These are phyloP conservation scores for Brasilioporus rufonigricans DNA, from an alignment of 768 basidiomycete genomes.

Conservation along the genomic window DNA sequence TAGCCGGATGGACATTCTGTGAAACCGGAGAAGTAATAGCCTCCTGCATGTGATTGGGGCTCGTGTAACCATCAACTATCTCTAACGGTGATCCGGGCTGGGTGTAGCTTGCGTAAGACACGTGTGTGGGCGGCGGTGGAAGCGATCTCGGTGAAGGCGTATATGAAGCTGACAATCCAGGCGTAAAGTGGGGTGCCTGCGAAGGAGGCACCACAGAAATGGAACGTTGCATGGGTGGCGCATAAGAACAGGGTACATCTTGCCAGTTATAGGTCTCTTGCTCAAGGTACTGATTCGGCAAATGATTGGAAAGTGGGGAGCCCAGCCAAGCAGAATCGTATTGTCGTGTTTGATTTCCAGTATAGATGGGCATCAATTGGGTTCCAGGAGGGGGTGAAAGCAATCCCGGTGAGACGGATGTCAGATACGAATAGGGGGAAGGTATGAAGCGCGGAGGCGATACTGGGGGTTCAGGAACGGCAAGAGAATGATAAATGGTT, in stretches of 20 bases:
- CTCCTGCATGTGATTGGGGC: slow-evolving; percentile 59
- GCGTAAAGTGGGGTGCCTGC: slow-evolving; percentile 29
- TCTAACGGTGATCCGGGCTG: slow-evolving; percentile 13
- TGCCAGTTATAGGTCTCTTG: slow-evolving; percentile 19
- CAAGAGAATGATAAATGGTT: slow-evolving; percentile 60
- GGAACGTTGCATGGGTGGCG: slow-evolving; percentile 44
- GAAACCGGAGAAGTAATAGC: slow-evolving; percentile 56
- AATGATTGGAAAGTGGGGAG: slow-evolving; percentile 3
- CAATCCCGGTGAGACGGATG: slow-evolving; percentile 15
- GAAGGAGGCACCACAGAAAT: slow-evolving; percentile 47
- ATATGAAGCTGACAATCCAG: slow-evolving; percentile 36
- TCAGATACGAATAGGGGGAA: slow-evolving; percentile 19
- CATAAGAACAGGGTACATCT: slow-evolving; percentile 28
- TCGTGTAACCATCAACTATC: slow-evolving; percentile 23
- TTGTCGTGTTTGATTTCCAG: slow-evolving; percentile 11
- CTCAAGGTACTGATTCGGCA: slow-evolving; percentile 3
- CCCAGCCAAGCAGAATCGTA: slow-evolving; percentile 8
- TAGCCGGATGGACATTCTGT: slow-evolving; percentile 55
- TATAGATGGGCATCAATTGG: slow-evolving; percentile 5
- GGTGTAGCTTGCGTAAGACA: slow-evolving; percentile 18
- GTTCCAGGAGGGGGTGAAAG: slow-evolving; percentile 29
- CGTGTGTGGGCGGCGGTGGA: slow-evolving; percentile 30
- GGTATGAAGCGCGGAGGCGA: slow-evolving; percentile 24
- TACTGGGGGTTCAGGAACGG: slow-evolving; percentile 41
- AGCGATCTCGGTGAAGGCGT: slow-evolving; percentile 22